Conservation (phyloP, 495 filamentous ascomycete species). For the Durotheca rogersii region DNA sequence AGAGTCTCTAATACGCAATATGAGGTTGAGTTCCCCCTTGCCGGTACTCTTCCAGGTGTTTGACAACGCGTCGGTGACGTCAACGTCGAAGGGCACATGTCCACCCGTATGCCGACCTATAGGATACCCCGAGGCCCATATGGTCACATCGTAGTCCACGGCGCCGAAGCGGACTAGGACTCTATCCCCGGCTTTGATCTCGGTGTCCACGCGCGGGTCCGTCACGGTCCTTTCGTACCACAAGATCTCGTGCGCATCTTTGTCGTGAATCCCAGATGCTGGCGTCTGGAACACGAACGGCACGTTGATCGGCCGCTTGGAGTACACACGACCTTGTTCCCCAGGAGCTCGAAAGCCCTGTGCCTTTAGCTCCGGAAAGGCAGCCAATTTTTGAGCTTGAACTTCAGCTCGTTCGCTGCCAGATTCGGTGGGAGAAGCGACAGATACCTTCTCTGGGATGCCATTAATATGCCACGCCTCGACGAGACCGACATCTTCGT, state of each 20-base stretch:
- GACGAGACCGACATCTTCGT: slow-evolving; percentile 50
- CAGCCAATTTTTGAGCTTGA: slow-evolving; percentile 32
- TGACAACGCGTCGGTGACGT: slow-evolving; percentile 53
- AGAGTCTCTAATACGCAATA: slow-evolving; percentile 43
- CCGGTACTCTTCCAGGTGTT: slow-evolving; percentile 30
- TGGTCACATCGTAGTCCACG: slow-evolving; percentile 61
- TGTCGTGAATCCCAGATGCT: slow-evolving; percentile 55
- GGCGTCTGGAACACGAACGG: slow-evolving; percentile 60
- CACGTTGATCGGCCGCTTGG: slow-evolving; percentile 52
- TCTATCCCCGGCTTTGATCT: slow-evolving; percentile 37
- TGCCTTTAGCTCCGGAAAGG: slow-evolving; percentile 36
- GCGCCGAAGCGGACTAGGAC: slow-evolving; percentile 61
- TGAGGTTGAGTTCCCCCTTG: slow-evolving; percentile 22
- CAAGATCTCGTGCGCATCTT: slow-evolving; percentile 58
- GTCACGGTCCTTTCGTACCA: slow-evolving; percentile 58
- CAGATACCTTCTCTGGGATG: slow-evolving; percentile 31
- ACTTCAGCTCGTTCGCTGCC: slow-evolving; percentile 14
- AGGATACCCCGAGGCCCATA: slow-evolving; percentile 56
- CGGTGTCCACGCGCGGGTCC: slow-evolving; percentile 45
- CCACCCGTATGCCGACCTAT: slow-evolving; percentile 57
- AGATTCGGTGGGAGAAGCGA: slow-evolving; percentile 1
- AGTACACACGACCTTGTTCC: slow-evolving; percentile 27
- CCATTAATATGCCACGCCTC: slow-evolving; percentile 41
- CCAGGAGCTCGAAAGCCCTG: slow-evolving; percentile 32
- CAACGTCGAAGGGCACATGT: slow-evolving; percentile 59